Evolutionary conservation across 1,284 basidiomycete species (phyloP).

Genomic region (Mycocalia duriaeana): DNA sequence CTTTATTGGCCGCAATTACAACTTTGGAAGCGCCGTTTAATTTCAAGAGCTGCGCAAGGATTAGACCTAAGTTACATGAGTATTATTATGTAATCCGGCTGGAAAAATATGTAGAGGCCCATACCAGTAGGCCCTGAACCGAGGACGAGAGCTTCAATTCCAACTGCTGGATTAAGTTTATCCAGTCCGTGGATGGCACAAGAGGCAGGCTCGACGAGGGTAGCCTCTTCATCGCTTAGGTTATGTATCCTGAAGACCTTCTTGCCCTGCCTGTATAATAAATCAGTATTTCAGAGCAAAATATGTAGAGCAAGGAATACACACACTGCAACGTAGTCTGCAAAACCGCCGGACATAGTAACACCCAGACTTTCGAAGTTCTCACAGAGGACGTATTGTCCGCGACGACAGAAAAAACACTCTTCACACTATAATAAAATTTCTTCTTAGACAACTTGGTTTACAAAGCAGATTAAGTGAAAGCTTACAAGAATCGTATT

Average conservation of each 20-base stretch:
- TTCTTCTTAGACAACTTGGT: conserved; percentile 3
- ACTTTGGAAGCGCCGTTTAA: conserved; percentile 75
- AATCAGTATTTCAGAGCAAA: background rate
- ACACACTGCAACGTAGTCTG: conserved; percentile 79
- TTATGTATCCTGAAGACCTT: conserved; percentile 85
- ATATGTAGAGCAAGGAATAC: conserved; percentile 19
- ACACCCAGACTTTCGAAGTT: conserved; percentile 76
- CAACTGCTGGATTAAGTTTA: conserved; percentile 74
- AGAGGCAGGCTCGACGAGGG: conserved; percentile 82
- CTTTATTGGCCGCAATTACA: conserved; percentile 79
- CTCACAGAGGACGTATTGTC: conserved; percentile 70
- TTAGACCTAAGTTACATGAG: conserved; percentile 49
- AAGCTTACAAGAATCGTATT: conserved; percentile 50
- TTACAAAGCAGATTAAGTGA: conserved; percentile 5
- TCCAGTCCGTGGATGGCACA: conserved; percentile 88
- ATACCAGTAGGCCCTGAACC: conserved; percentile 65
- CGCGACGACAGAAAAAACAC: conserved; percentile 82
- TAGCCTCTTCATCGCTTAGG: conserved; percentile 82
- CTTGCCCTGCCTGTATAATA: conserved; percentile 47
- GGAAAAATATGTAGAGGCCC: conserved; percentile 1
- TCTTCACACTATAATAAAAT: conserved; percentile 52
- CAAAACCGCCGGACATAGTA: conserved; percentile 78
- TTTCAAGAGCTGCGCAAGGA: conserved; percentile 82
- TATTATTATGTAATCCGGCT: background rate
- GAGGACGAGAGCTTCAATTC: conserved; percentile 73